Evolutionary conservation across 257 asterid species (phyloP).

Genomic region (Capsicum rhomboideum): DNA sequence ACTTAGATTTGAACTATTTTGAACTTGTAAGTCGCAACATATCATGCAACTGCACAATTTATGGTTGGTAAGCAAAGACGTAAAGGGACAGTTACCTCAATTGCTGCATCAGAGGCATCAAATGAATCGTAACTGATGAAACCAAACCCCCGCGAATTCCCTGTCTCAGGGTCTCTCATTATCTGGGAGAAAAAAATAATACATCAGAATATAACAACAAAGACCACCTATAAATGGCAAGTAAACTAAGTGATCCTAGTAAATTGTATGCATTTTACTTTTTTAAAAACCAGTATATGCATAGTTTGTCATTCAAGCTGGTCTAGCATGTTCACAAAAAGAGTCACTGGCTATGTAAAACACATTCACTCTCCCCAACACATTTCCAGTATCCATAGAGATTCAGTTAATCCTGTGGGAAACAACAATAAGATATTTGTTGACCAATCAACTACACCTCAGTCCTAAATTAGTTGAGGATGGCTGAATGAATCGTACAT

Average conservation of each 20-base stretch:
- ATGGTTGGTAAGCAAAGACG: not conserved
- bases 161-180: conserved; percentile 97
- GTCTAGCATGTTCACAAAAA: not conserved
- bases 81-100: conserved; percentile 41
- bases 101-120: conserved; percentile 96
- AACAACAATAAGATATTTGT: no score
- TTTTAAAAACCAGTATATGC: not conserved
- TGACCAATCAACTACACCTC: not conserved
- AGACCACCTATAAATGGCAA: not conserved
- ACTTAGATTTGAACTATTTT: not conserved
- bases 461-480: not conserved
- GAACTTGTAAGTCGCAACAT: not conserved
- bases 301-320: not conserved
- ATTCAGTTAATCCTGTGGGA: not conserved
- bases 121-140: conserved; percentile 92
- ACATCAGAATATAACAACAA: not conserved
- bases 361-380: not conserved
- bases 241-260: not conserved
- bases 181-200: conserved; percentile 39
- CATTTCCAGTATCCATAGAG: not conserved
- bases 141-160: conserved; percentile 96
- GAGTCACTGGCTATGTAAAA: not conserved
- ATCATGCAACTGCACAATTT: not conserved
- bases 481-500: not conserved
- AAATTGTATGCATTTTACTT: not conserved